Conservation (phyloP, 257 asterid genomes). For the Solanum chaucha region DNA sequence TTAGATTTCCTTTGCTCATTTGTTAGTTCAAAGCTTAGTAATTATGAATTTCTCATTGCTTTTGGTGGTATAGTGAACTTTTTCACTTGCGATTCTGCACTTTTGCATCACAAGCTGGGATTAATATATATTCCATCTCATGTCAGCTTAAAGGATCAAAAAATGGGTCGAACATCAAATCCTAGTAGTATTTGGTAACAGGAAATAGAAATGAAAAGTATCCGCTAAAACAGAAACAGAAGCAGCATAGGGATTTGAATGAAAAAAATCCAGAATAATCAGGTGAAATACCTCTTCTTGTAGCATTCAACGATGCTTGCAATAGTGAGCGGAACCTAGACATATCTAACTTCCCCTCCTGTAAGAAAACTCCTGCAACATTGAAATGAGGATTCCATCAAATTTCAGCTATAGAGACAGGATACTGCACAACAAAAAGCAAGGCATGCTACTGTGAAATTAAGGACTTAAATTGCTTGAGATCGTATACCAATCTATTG, state of each 20-base stretch:
- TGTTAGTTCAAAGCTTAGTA: neutral
- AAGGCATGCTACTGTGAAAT: neutral
- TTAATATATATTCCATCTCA: neutral
- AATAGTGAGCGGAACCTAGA: constrained; percentile 62
- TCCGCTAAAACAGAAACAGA: neutral
- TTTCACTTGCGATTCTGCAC: neutral
- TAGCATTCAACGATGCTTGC: constrained; percentile 76
- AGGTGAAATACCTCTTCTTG: constrained; percentile 47
- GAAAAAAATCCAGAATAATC: neutral
- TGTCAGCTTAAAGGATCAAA: neutral
- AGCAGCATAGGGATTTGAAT: neutral
- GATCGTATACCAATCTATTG: neutral
- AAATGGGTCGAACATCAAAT: neutral
- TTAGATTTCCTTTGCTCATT: neutral
- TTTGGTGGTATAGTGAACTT: neutral
- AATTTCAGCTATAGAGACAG: neutral
- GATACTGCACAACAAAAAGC: neutral
- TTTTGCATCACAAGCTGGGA: neutral
- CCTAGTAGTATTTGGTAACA: neutral
- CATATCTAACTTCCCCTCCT: constrained; percentile 23
- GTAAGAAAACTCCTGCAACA: neutral
- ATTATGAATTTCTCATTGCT: neutral
- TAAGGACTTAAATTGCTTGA: neutral
- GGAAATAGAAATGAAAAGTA: neutral
- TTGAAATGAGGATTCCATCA: neutral